These are phyloP conservation scores for Castanopsis chinensis DNA, from an alignment of 306 rosid genomes.

Conservation along the genomic window DNA sequence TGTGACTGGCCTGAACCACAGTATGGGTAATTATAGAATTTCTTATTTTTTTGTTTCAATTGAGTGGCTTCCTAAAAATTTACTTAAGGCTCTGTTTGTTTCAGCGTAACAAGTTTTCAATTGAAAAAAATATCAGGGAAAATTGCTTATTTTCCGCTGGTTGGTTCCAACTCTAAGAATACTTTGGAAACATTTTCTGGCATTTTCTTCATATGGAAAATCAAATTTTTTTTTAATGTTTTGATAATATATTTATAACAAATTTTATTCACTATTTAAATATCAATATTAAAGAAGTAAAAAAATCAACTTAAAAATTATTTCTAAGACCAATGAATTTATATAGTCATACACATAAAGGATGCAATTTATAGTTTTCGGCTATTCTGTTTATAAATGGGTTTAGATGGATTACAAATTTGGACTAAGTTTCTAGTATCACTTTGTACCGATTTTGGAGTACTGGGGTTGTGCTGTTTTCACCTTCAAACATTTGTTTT, in stretches of 20 bases:
- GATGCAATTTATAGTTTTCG: neutral
- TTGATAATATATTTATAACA: no score
- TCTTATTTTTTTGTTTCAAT: neutral
- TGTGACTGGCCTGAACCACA: neutral
- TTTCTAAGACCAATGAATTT: no score
- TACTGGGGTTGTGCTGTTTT: conserved; percentile 47
- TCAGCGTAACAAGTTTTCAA: no score
- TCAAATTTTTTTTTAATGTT: no score
- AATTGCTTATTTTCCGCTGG: no score
- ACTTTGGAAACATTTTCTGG: no score
- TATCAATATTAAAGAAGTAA: no score
- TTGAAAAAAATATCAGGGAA: no score
- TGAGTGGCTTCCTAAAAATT: neutral
- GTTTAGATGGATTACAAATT: conserved; percentile 14
- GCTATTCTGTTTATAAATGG: conserved; percentile 6
- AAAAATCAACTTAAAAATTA: no score
- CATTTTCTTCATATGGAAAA: no score
- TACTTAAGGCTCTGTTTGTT: neutral
- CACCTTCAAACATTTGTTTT: conserved; percentile 59
- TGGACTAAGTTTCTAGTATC: conserved; percentile 16
- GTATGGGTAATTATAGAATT: neutral
- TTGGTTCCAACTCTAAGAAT: no score
- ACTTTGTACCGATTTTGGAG: neutral
- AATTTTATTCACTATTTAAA: no score
- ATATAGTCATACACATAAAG: neutral